These are phyloP conservation scores for Curvularia eragrostidis DNA, from an alignment of 2,329 filamentous ascomycete species.

Conservation along the genomic window DNA sequence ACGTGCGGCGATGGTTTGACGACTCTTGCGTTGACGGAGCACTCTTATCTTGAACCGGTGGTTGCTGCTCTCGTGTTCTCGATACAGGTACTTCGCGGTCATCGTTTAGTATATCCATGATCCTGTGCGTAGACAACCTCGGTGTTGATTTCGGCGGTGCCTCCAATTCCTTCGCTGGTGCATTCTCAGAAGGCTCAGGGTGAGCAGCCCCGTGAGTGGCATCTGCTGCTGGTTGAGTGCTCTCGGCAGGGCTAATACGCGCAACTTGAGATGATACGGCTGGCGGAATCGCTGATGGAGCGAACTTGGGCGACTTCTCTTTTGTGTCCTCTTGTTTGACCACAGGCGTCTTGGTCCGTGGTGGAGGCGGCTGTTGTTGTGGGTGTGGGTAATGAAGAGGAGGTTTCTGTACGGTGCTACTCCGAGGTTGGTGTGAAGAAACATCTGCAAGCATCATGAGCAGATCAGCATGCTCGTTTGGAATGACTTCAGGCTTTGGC, in stretches of 20 bases:
- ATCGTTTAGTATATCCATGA: slow-evolving; percentile 49
- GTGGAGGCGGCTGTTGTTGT: slow-evolving; percentile 16
- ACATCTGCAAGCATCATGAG: slow-evolving; percentile 49
- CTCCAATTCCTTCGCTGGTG: slow-evolving; percentile 16
- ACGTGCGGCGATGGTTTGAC: slow-evolving; percentile 25
- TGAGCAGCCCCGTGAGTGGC: slow-evolving; percentile 9
- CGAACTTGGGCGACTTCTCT: slow-evolving; percentile 27
- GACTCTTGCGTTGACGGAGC: slow-evolving; percentile 24
- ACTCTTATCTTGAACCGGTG: slow-evolving; percentile 25
- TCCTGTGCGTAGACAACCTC: slow-evolving; percentile 43
- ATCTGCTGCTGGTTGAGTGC: slow-evolving; percentile 14
- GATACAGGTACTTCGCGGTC: slow-evolving; percentile 41
- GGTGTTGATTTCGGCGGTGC: slow-evolving; percentile 31
- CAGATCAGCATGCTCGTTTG: slow-evolving; percentile 52
- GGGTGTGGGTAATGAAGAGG: slow-evolving; percentile 10
- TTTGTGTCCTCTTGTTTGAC: slow-evolving; percentile 23
- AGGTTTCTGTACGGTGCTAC: slow-evolving; percentile 1
- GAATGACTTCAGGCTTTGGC: slow-evolving; percentile 34
- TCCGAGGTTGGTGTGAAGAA: slow-evolving; percentile 36
- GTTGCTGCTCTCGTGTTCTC: slow-evolving; percentile 28
- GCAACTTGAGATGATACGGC: slow-evolving; percentile 27
- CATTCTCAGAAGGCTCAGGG: slow-evolving; percentile 19
- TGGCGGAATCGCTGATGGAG: slow-evolving; percentile 21
- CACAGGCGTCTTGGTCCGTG: slow-evolving; percentile 20
- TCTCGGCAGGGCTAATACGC: slow-evolving; percentile 27